Conservation (phyloP, 805 yeast genomes). For the Candida broadrunensis region DNA sequence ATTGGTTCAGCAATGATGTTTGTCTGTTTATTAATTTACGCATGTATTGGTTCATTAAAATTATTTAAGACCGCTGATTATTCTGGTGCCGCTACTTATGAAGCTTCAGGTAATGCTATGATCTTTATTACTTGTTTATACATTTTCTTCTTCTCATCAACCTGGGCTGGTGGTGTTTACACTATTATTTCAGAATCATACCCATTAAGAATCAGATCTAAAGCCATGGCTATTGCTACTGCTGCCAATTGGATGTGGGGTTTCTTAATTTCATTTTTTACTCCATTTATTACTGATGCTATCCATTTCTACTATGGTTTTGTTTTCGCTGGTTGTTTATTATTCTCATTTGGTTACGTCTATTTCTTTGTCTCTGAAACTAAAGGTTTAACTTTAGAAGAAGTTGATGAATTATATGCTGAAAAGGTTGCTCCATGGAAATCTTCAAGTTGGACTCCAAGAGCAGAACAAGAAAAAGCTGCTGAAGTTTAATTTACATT, state of each 20-base stretch:
- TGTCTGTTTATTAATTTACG: slow-evolving; percentile 55
- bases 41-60: slow-evolving; percentile 57
- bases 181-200: slow-evolving; percentile 66
- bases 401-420: slow-evolving; percentile 69
- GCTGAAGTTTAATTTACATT: neutral
- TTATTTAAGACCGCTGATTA: slow-evolving; percentile 30
- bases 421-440: slow-evolving; percentile 37
- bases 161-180: slow-evolving; percentile 75
- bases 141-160: slow-evolving; percentile 64
- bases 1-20: slow-evolving; percentile 47
- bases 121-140: slow-evolving; percentile 62
- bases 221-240: slow-evolving; percentile 63
- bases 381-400: slow-evolving; percentile 77
- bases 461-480: slow-evolving; percentile 23
- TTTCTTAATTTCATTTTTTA: slow-evolving; percentile 60
- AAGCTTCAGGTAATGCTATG: slow-evolving; percentile 61
- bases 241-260: slow-evolving; percentile 67
- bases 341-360: slow-evolving; percentile 64
- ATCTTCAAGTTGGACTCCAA: slow-evolving; percentile 52
- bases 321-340: slow-evolving; percentile 61
- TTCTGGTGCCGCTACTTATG: slow-evolving; percentile 39
- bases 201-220: slow-evolving; percentile 62
- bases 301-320: slow-evolving; percentile 70
- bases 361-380: slow-evolving; percentile 76
- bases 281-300: slow-evolving; percentile 59